Base-by-base conservation (phyloP, 2,329 filamentous ascomycete genomes). In the Curvularia verruculosa region DNA sequence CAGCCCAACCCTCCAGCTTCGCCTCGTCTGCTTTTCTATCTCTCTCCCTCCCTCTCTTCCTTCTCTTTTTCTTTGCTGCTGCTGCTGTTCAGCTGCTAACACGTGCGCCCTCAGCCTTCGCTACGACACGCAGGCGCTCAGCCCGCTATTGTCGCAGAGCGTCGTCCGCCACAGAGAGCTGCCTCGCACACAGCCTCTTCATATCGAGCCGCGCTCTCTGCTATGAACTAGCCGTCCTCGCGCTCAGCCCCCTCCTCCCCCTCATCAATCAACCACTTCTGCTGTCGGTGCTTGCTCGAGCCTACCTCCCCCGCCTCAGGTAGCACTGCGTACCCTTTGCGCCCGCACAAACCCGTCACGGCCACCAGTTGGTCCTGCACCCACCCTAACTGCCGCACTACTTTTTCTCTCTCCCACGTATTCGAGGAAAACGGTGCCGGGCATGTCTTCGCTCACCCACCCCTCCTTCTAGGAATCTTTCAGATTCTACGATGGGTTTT, bases 401-500 rank as follows among this genome's bases (percentile, higher is more conserved):
- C 23, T 29, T 37, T n/a, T 29, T 39, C 40, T 18, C 56, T 47
- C 52, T 49, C 50, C 46, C 51, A 51, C 45, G 49, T 48, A 36
- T 43, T 44, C 58, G 58, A 56, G 54, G 54, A 60, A 56, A 60
- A 57, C 63, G 50, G 61, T 60, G 59, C 66, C 64, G 50, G 54
- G 51, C 70, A 75, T 75, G 71, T 73, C 67, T 62, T 64, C 65
- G 61, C 44, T 58, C 64, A 59, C 54, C 64, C 49, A 49, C 60
- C 50, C 61, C 61, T 46, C 59, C 64, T 71, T 69, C 67, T 75
- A 71, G 65, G 65, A 65, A 63, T 67, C 56, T 63, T 64, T 64
- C 56, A 39, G 59, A 65, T 66, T 68, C 66, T 65, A 74, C 67
- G 61, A 82, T 82, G 80, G 79, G 78, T 64, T 66, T 79, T 58